Conservation (phyloP, 805 yeast genomes). For the Wickerhamiella sergipiensis region DNA sequence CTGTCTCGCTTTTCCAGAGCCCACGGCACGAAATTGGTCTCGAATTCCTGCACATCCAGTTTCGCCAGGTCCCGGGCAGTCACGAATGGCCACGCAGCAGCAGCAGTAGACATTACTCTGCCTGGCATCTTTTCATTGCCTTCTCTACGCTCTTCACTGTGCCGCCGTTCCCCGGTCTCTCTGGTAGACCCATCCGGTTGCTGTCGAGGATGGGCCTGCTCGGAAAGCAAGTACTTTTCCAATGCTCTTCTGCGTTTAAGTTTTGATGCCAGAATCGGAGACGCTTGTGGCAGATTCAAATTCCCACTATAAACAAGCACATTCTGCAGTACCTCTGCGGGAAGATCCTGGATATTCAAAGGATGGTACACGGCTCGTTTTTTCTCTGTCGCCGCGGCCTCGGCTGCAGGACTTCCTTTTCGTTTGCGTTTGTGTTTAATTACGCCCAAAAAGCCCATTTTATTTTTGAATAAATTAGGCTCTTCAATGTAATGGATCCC, state of each 20-base stretch:
- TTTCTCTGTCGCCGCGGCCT: too few relatives aligned
- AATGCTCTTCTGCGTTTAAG: constrained; percentile 21
- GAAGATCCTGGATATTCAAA: constrained; percentile 25
- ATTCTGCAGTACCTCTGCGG: constrained; percentile 30
- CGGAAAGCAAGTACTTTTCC: constrained; percentile 13
- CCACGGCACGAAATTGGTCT: constrained; percentile 78
- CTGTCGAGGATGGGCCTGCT: constrained; percentile 6
- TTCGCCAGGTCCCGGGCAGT: constrained; percentile 16
- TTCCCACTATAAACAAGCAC: constrained; percentile 30
- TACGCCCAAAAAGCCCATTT: constrained; percentile 10
- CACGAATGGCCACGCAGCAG: constrained; percentile 17
- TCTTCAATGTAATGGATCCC: too few relatives aligned
- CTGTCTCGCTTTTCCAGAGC: constrained; percentile 36
- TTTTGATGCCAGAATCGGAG: constrained; percentile 20
- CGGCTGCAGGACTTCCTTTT: not conserved
- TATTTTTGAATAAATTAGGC: too few relatives aligned
- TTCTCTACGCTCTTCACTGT: too few relatives aligned
- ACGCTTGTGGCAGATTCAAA: constrained; percentile 27
- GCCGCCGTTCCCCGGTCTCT: too few relatives aligned
- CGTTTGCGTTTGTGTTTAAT: not conserved
- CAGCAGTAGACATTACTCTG: constrained; percentile 10
- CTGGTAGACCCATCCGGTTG: too few relatives aligned
- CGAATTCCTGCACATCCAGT: constrained; percentile 61
- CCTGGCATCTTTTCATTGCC: too few relatives aligned
- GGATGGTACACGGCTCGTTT: not conserved